Evolutionary conservation across 2,329 filamentous ascomycete genomes (phyloP), one percentile per base, ranked within the genome.

Genomic region (Hymenoscyphus scutula): DNA sequence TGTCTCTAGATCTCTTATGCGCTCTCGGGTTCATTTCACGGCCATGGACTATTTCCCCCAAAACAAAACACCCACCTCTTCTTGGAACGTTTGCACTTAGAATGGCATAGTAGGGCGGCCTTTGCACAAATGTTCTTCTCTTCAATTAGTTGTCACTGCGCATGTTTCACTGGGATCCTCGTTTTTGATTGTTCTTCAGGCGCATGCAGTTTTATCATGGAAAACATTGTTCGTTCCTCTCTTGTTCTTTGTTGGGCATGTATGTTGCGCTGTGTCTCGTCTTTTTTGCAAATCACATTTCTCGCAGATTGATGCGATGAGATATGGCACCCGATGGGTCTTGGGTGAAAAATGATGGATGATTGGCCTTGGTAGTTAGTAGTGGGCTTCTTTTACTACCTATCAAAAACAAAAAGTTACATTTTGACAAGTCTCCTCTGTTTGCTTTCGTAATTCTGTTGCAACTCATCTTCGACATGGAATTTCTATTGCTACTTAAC

Each of bases 1-100:
- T 66, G 65, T 69, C 67, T 66, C 64, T 71, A 72, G 69, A 71
- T 69, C 66, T 72, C 62, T 57, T 57, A 65, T 65, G 62, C 66
- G 56, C 53, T 56, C 58, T 62, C 62, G 59, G 64, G 63, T 67
- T 51, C 45, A 23, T 51, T 19, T 23, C 23, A 51, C 45, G 59
- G 61, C 64, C 58, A 61, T 59, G 63, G 60, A 59, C 63, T 63
- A 51, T 51, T 25, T 48, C 23, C 45, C 10, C 45, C 19, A 51
- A 23, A 51, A 65, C 59, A 66, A 61, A 61, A 48, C 34, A 56
- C 56, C 61, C 32, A 62, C 56, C 37, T 59, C 48, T 59, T 32
- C 51, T 30, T 54, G 53, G 63, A 61, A 62, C 41, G 58, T 54
- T 61, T 58, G 61, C 63, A 63, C 58, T 64, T 71, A 71, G 69